Base-by-base conservation (phyloP, 495 filamentous ascomycete genomes). In the Aspergillus egyptiacus region DNA sequence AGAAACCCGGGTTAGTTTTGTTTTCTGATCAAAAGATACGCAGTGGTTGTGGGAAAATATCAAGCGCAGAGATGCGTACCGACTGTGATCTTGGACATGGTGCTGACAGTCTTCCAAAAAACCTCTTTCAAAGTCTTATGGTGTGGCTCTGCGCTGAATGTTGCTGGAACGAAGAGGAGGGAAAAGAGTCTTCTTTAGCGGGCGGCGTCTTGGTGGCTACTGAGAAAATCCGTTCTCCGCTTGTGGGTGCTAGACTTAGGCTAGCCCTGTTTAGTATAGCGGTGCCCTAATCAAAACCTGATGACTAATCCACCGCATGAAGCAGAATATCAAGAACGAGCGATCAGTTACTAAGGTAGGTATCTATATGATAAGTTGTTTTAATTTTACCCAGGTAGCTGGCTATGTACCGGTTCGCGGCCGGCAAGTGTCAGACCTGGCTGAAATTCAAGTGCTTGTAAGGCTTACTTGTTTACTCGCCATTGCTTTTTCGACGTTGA, bases 41-140 rank as follows among this genome's bases (percentile, higher is more conserved):
- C n/a, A n/a, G n/a, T n/a, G n/a, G n/a, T n/a, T n/a, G n/a, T n/a
- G n/a, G n/a, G n/a, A n/a, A n/a, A n/a, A n/a, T n/a, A n/a, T 25
- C 19, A 28, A 5, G n/a, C n/a, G 14, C 17, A 31, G 3, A 18
- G 10, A 6, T 1, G 15, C 83, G 46, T 76, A 87, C 83, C 84
- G 84, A 89, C 85, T 84, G 85, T 84, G 73, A 89, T 89, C 75
- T 89, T 88, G 33, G 84, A 87, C 85, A 89, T 89, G 62, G 71
- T 85, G 67, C 62, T 64, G 66, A 75, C 74, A 76, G 74, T 77
- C 75, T 78, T 77, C 74, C 74, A 75, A 72, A 75, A 76, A 71
- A 71, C 53, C 19, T 25, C 46, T 49, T 54, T 56, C 50, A 47
- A 57, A 65, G 60, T 76, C 79, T 81, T 83, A 76, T 81, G 82